Evolutionary conservation across 2,329 filamentous ascomycete genomes (phyloP).

Genomic region (Neopestalotiopsis clavispora): DNA sequence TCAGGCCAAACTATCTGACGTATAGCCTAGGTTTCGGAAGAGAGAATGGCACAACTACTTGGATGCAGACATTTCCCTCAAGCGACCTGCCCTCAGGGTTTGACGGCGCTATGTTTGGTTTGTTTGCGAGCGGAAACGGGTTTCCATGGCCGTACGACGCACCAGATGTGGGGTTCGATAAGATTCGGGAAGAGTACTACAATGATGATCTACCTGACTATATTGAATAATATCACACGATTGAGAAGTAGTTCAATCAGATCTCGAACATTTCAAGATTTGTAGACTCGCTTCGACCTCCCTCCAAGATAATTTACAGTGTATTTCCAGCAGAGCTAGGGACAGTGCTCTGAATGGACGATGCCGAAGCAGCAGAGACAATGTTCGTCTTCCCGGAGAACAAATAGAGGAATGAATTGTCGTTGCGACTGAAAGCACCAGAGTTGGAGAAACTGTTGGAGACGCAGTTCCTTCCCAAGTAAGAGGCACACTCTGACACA

Average conservation of each 20-base stretch:
- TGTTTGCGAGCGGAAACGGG: conserved; percentile 6
- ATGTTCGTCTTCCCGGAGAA: conserved; percentile 8
- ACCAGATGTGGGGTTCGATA: conserved; percentile 1
- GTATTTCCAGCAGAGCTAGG: conserved; percentile 5
- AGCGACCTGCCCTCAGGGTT: not conserved
- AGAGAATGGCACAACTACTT: not conserved
- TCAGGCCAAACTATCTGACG: conserved; percentile 25
- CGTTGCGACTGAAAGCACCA: not conserved
- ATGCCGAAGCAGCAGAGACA: not conserved
- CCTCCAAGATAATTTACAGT: not conserved
- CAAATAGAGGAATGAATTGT: not conserved
- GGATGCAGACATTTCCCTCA: conserved; percentile 2
- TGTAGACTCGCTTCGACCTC: too few species aligned
- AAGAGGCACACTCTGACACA: conserved; percentile 18
- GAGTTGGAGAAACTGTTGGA: conserved; percentile 11
- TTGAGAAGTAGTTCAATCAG: not conserved
- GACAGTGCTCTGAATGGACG: not conserved
- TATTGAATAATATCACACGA: not conserved
- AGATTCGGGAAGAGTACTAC: conserved; percentile 2
- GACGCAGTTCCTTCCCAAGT: conserved; percentile 18
- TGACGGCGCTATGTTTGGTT: conserved; percentile 3
- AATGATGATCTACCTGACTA: conserved; percentile 2
- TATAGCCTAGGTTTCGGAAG: conserved; percentile 30
- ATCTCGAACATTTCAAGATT: not conserved
- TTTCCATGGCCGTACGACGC: conserved; percentile 8